phyloP scores from a whole-genome alignment of 2,329 filamentous ascomycete genomes.

The Xylaria sp. region DNA sequence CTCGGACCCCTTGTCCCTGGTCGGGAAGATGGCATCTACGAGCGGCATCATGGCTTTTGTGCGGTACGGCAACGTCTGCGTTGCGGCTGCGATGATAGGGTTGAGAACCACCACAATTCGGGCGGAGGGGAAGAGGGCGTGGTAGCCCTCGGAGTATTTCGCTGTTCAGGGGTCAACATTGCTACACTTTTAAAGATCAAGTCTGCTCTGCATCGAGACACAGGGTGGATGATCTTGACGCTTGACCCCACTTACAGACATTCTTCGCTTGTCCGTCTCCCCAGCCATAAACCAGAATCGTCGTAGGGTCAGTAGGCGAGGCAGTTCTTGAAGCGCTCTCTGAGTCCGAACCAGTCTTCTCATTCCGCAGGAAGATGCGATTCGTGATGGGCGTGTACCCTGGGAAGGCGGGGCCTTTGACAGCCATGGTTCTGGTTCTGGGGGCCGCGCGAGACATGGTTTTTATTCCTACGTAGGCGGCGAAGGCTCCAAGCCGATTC shows the following conservation, averaged over 20 bases:
- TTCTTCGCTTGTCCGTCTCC: conserved; percentile 51
- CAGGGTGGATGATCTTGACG: neutral
- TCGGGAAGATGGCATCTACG: conserved; percentile 36
- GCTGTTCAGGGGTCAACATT: conserved; percentile 5
- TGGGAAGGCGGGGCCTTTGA: conserved; percentile 30
- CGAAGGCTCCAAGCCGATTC: neutral
- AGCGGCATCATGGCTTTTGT: conserved; percentile 43
- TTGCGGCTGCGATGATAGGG: conserved; percentile 43
- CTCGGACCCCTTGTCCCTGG: conserved; percentile 22
- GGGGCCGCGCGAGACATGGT: neutral
- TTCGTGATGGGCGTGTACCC: conserved; percentile 45
- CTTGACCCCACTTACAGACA: conserved; percentile 36
- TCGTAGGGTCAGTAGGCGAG: conserved; percentile 33
- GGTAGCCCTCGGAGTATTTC: conserved; percentile 50
- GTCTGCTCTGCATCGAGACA: neutral
- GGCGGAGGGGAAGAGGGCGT: conserved; percentile 44
- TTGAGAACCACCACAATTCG: conserved; percentile 48
- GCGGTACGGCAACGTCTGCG: conserved; percentile 39
- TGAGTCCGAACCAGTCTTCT: conserved; percentile 26
- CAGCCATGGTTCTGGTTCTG: conserved; percentile 16
- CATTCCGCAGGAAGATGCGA: conserved; percentile 42
- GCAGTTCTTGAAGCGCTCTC: conserved; percentile 5
- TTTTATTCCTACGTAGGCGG: neutral
- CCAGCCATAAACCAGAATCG: conserved; percentile 52
- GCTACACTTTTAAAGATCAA: neutral